A percentile compares a stretch with the other conserved stretches of the same genome.
phyloP scores from a whole-genome alignment of 306 rosid genomes.

The Cucumis hystrix region DNA sequence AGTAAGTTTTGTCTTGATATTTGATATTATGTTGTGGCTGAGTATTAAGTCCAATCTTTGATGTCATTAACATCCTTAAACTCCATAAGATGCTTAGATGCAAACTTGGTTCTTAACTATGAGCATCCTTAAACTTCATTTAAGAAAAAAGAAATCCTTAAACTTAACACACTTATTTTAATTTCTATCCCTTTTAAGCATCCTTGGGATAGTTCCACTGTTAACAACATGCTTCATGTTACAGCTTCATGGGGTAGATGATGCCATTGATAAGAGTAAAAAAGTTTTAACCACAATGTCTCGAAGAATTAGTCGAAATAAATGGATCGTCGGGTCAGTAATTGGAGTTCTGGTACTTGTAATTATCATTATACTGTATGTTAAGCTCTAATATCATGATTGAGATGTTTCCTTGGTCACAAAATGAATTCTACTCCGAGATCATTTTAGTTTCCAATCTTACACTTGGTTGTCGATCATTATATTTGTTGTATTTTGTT shows the following conservation, averaged over 20 bases:
- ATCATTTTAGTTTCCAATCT: background rate
- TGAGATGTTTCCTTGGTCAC: background rate
- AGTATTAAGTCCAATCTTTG: background rate
- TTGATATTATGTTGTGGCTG: background rate
- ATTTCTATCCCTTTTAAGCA: background rate
- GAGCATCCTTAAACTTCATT: too few relatives aligned
- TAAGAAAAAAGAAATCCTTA: too few relatives aligned
- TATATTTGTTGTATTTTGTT: background rate
- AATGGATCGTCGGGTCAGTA: constrained; percentile 10
- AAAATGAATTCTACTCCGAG: background rate
- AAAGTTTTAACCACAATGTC: constrained; percentile 8
- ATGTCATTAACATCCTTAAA: background rate
- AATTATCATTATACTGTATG: constrained; percentile 9
- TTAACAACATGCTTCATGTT: background rate
- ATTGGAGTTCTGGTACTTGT: constrained; percentile 3
- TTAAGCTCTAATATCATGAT: background rate
- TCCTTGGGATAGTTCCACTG: background rate
- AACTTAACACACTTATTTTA: background rate
- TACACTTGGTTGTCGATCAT: background rate
- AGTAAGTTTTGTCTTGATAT: constrained; percentile 1
- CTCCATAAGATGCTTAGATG: too few relatives aligned
- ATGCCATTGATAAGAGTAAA: constrained; percentile 13
- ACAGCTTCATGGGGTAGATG: constrained; percentile 15
- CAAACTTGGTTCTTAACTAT: too few relatives aligned
- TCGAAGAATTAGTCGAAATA: background rate